A percentile compares a stretch with the other conserved stretches of the same genome.
phyloP scores from a whole-genome alignment of 768 basidiomycete species.

The Podaxis carcinomalis region DNA sequence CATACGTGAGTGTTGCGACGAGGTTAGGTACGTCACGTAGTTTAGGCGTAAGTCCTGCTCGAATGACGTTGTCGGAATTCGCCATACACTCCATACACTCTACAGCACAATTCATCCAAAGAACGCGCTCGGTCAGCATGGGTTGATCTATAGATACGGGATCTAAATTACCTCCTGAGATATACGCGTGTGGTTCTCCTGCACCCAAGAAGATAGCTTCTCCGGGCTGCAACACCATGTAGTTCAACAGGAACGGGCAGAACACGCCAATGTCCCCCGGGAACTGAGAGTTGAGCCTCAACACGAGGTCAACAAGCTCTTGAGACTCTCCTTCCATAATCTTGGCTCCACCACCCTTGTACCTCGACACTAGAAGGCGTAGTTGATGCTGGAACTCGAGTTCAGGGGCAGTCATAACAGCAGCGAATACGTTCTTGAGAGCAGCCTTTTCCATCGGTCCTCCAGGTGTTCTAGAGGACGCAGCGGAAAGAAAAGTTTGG shows the following conservation, averaged over 20 bases:
- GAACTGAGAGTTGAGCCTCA: constrained; percentile 66
- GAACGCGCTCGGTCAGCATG: not conserved
- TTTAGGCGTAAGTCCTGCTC: constrained; percentile 96
- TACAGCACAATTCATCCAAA: constrained; percentile 23
- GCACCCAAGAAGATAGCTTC: constrained; percentile 95
- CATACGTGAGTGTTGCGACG: constrained; percentile 82
- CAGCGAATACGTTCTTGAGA: constrained; percentile 74
- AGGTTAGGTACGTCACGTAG: constrained; percentile 91
- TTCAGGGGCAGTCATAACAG: constrained; percentile 78
- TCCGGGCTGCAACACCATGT: constrained; percentile 72
- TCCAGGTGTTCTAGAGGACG: constrained; percentile 36
- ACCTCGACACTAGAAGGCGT: constrained; percentile 54
- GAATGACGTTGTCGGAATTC: constrained; percentile 97
- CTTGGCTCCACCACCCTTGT: constrained; percentile 38
- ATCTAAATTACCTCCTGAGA: constrained; percentile 71
- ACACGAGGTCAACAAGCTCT: constrained; percentile 57
- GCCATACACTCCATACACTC: constrained; percentile 99
- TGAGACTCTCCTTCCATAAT: constrained; percentile 31
- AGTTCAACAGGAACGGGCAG: constrained; percentile 87
- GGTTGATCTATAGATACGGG: not conserved
- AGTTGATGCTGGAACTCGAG: constrained; percentile 51
- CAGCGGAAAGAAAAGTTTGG: constrained; percentile 45
- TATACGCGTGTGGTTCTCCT: constrained; percentile 95
- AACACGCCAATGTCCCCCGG: constrained; percentile 93
- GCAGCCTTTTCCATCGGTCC: constrained; percentile 51